Conservation (phyloP, 768 basidiomycete species). For the Agaricus subrufescens region DNA sequence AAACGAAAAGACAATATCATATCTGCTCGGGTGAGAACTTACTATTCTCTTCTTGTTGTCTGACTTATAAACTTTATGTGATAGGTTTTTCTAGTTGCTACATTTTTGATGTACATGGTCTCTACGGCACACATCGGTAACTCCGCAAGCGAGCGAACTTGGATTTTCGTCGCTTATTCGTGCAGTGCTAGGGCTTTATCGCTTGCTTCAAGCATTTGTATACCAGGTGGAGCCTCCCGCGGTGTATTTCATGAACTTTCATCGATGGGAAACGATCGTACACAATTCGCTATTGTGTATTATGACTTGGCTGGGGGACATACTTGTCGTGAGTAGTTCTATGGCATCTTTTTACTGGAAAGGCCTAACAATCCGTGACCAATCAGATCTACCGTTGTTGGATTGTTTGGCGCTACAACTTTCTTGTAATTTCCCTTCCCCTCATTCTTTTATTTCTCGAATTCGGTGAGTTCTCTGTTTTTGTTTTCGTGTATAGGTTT, state of each 20-base stretch:
- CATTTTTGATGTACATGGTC: conserved; percentile 21
- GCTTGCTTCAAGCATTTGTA: conserved; percentile 19
- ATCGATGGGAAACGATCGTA: conserved; percentile 20
- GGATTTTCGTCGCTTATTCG: not conserved
- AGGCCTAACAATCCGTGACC: not conserved
- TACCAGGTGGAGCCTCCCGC: conserved; percentile 15
- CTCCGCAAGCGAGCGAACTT: not conserved
- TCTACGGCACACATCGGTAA: conserved; percentile 21
- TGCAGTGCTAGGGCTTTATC: conserved; percentile 17
- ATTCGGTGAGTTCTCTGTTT: conserved; percentile 14
- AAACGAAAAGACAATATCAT: conserved; percentile 8
- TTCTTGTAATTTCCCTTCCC: conserved; percentile 18
- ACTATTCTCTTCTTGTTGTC: not conserved
- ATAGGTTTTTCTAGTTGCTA: conserved; percentile 20
- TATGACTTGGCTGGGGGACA: conserved; percentile 25
- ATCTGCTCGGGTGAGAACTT: conserved; percentile 12
- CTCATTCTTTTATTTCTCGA: conserved; percentile 16
- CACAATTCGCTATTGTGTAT: conserved; percentile 18
- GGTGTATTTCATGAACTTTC: conserved; percentile 18
- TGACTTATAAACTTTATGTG: not conserved
- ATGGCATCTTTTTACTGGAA: not conserved
- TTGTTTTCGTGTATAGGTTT: not conserved
- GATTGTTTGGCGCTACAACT: conserved; percentile 21
- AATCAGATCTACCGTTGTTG: conserved; percentile 25
- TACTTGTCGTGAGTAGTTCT: conserved; percentile 19